Evolutionary conservation across 371 early-diverging fungal species (phyloP), one percentile per base, ranked within the genome.

Genomic region (Choanephora cucurbitarum): DNA sequence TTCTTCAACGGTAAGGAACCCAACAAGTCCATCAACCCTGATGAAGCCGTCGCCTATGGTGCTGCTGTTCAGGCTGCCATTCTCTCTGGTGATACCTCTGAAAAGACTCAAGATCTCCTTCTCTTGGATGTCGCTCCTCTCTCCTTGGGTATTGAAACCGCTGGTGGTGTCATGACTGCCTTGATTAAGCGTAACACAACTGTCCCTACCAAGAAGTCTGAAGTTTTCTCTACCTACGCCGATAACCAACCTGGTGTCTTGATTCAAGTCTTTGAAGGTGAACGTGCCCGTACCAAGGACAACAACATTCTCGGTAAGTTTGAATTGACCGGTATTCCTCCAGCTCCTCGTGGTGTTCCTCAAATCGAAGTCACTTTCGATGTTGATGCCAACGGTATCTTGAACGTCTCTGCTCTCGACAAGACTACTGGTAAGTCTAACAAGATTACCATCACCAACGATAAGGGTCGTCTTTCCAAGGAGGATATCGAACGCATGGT

Each of bases 31-130:
- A 90, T 93, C 82, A 91, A 94, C 84, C 94, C 94, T 77, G 94
- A 94, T 71, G 92, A 92, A 75, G 91, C 92, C 56, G 93, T 95
- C 59, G 96, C 95, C 47, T 94, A 91, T 76, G 96, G 96, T 70
- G 96, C 96, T 58, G 94, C 94, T 62, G 91, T 93, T 66, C 94
- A 93, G 79, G 94, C 92, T 60, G 91, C 92, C 55, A 87, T 92
- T 60, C 79, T 93, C 55, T 74, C 84, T 50, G 91, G 91, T 55
- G 90, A 85, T 65, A 82, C 84, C 28, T 91, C 89, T 33, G 86
- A 86, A 74, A 85, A 85, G 77, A 84, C 87, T 52, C 81, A 87
- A 69, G 89, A 87, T 62, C 67, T 94, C 47, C 69, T 89, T 34
- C 80, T 93, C 46, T 70, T 93, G 49, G 95, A 95, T 61, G 89